Evolutionary conservation across 805 yeast genomes (phyloP).

Genomic region (Barnettozyma botsteinii): DNA sequence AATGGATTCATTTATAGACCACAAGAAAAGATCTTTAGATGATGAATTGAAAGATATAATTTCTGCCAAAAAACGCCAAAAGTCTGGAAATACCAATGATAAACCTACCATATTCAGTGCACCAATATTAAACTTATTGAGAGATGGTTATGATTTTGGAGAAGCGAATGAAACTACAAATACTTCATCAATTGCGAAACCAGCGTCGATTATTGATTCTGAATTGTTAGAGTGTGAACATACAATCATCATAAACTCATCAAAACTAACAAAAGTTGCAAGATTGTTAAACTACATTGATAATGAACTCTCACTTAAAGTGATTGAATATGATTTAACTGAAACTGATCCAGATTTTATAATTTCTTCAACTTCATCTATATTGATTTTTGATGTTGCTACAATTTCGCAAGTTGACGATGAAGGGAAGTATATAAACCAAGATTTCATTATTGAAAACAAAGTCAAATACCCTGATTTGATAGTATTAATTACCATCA

Average conservation of each 20-base stretch:
- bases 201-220: background rate
- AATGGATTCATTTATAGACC: constrained; percentile 6
- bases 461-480: constrained; percentile 4
- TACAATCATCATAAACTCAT: constrained; percentile 5
- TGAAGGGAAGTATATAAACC: constrained; percentile 7
- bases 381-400: constrained; percentile 10
- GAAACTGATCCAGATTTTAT: constrained; percentile 16
- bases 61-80: constrained; percentile 3
- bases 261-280: constrained; percentile 4
- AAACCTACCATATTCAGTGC: background rate
- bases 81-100: background rate
- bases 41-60: constrained; percentile 18
- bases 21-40: constrained; percentile 13
- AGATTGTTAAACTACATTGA: constrained; percentile 1
- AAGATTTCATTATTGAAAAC: constrained; percentile 4
- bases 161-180: background rate
- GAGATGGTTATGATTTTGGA: background rate
- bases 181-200: background rate
- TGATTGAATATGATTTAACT: constrained; percentile 16
- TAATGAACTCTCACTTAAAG: background rate
- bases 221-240: background rate
- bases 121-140: constrained; percentile 1
- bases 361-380: constrained; percentile 10
- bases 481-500: constrained; percentile 6
- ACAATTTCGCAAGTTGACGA: constrained; percentile 12